phyloP scores from a whole-genome alignment of 73 alveolate species.

The Paramecium sexaurelia region DNA sequence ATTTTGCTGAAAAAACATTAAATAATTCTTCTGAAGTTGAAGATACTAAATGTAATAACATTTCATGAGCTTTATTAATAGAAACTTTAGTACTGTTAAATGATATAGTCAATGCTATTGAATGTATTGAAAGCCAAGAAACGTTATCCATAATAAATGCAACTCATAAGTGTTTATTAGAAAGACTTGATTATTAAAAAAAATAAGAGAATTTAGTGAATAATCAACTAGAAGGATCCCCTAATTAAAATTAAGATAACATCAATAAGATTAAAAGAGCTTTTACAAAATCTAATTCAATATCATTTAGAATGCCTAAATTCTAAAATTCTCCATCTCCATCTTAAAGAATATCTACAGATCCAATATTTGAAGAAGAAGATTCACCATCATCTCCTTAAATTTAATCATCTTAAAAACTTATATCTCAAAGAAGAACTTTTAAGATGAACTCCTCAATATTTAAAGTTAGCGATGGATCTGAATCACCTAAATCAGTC shows the following conservation, averaged over 20 bases:
- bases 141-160: neutral
- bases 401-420: neutral
- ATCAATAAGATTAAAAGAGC: neutral
- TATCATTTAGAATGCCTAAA: constrained; percentile 26
- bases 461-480: constrained; percentile 40
- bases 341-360: neutral
- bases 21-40: neutral
- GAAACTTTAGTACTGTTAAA: constrained; percentile 21
- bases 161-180: constrained; percentile 30
- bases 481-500: constrained; percentile 28
- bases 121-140: constrained; percentile 27
- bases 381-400: constrained; percentile 1
- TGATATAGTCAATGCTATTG: constrained; percentile 19
- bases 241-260: neutral
- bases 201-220: neutral
- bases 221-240: neutral
- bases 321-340: neutral
- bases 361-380: constrained; percentile 28
- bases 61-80: neutral
- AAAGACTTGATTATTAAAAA: constrained; percentile 13
- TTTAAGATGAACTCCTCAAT: constrained; percentile 35
- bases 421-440: neutral
- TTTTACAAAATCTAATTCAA: constrained; percentile 42
- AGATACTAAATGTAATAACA: constrained; percentile 37
- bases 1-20: constrained; percentile 23